A percentile compares a stretch with the other conserved stretches of the same genome.
Evolutionary conservation across 345 rosid species (phyloP).

Genomic region (Mercurialis annua): DNA sequence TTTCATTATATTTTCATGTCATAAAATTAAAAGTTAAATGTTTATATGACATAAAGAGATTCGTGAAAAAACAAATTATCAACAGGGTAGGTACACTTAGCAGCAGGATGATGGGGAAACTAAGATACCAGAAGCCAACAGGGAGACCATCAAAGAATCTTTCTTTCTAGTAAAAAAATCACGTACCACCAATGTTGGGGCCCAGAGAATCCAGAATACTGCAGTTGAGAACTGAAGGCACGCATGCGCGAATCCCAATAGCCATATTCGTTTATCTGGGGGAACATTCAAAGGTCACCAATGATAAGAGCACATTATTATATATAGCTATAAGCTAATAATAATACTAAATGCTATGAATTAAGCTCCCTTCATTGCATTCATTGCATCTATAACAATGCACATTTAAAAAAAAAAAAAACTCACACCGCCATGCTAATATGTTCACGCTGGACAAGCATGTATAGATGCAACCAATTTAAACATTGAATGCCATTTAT

Average conservation of each 20-base stretch:
- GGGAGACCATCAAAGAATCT: slow-evolving; percentile 3
- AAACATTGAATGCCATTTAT: neutral
- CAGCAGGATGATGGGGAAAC: neutral
- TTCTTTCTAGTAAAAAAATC: neutral
- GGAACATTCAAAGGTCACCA: slow-evolving; percentile 9
- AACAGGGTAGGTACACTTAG: slow-evolving; percentile 1
- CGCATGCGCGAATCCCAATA: slow-evolving; percentile 73
- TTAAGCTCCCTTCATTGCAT: neutral
- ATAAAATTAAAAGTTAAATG: too few species aligned
- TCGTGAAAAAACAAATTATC: neutral
- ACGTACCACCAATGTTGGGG: slow-evolving; percentile 88
- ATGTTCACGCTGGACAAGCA: neutral
- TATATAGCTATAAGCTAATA: neutral
- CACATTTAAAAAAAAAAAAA: neutral
- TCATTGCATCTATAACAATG: neutral
- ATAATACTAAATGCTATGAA: neutral
- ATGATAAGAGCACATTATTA: neutral
- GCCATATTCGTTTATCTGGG: slow-evolving; percentile 81
- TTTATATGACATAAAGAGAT: neutral
- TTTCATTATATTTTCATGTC: neutral
- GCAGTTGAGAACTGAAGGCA: slow-evolving; percentile 78
- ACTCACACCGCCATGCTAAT: neutral
- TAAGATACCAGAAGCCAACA: slow-evolving; percentile 10
- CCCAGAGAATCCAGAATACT: slow-evolving; percentile 92
- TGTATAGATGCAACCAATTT: neutral